phyloP scores from a whole-genome alignment of 495 filamentous ascomycete species.

The Bacidia rubella region DNA sequence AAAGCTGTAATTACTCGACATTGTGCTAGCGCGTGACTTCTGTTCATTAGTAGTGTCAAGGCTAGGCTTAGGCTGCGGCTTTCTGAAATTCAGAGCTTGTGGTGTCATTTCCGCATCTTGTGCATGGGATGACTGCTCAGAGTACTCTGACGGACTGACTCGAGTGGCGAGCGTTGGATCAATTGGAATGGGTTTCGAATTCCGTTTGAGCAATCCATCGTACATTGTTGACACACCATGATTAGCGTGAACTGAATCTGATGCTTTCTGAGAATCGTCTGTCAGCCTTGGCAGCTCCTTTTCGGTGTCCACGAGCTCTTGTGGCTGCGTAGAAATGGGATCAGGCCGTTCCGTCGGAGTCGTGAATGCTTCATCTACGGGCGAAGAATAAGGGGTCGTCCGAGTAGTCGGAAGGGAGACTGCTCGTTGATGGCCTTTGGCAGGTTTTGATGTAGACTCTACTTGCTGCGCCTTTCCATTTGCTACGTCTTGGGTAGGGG shows the following conservation, averaged over 20 bases:
- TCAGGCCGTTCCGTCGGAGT: slow-evolving; percentile 13
- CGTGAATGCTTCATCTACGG: slow-evolving; percentile 12
- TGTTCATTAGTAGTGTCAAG: not conserved
- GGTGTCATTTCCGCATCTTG: slow-evolving; percentile 6
- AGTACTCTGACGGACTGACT: not conserved
- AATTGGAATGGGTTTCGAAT: slow-evolving; percentile 2
- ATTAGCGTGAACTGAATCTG: not conserved
- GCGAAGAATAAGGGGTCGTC: slow-evolving; percentile 9
- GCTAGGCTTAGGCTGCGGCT: not conserved
- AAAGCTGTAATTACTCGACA: slow-evolving; percentile 8
- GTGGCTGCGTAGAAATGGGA: not conserved
- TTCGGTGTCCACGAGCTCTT: slow-evolving; percentile 5
- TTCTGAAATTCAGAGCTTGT: slow-evolving; percentile 4
- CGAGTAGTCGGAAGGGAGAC: slow-evolving; percentile 10
- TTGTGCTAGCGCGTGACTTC: slow-evolving; percentile 7
- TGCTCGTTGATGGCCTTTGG: slow-evolving; percentile 7
- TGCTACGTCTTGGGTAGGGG: not conserved
- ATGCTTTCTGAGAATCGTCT: slow-evolving; percentile 6
- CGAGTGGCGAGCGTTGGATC: slow-evolving; percentile 1
- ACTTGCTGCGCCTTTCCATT: not conserved
- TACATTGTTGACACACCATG: slow-evolving; percentile 14
- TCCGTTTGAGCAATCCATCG: slow-evolving; percentile 8
- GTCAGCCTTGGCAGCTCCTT: slow-evolving; percentile 4
- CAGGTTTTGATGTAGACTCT: not conserved
- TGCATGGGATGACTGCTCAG: not conserved